Evolutionary conservation across 1,284 basidiomycete species (phyloP).

Genomic region (Naganishia liquefaciens): DNA sequence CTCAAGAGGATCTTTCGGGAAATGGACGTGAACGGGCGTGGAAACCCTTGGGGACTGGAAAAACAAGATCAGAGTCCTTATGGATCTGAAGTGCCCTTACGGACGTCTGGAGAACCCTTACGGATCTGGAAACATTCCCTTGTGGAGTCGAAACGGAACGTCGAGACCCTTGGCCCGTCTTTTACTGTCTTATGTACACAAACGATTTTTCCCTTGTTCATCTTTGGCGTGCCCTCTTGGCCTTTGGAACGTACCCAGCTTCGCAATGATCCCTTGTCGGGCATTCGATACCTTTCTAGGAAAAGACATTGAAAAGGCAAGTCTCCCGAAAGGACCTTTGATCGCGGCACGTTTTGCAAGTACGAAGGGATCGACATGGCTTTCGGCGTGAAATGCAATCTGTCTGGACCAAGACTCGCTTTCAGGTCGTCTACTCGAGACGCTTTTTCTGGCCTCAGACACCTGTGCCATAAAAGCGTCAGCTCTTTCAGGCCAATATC

Average conservation of each 20-base stretch:
- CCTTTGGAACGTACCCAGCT: not conserved
- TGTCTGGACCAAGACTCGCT: too few species aligned
- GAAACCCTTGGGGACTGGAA: not conserved
- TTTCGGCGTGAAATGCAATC: not conserved
- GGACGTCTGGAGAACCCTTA: not conserved
- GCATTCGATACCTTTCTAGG: too few species aligned
- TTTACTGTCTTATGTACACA: conserved; percentile 16
- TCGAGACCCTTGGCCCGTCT: too few species aligned
- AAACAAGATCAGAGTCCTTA: not conserved
- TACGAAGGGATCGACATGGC: not conserved
- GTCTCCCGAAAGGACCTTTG: too few species aligned
- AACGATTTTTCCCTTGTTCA: conserved; percentile 7
- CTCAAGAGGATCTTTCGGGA: not conserved
- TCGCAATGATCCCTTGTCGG: not conserved
- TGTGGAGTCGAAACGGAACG: too few species aligned
- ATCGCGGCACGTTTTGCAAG: too few species aligned
- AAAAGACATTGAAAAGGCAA: too few species aligned
- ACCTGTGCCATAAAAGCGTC: too few species aligned
- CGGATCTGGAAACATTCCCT: not conserved
- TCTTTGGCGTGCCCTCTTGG: not conserved
- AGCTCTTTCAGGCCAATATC: too few species aligned
- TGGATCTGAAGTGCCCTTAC: not conserved
- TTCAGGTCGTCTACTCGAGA: too few species aligned
- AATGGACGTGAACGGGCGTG: not conserved
- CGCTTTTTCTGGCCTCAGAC: too few species aligned